These are phyloP conservation scores for Eucalyptus sideroxylon DNA, from an alignment of 345 rosid genomes.

Conservation along the genomic window DNA sequence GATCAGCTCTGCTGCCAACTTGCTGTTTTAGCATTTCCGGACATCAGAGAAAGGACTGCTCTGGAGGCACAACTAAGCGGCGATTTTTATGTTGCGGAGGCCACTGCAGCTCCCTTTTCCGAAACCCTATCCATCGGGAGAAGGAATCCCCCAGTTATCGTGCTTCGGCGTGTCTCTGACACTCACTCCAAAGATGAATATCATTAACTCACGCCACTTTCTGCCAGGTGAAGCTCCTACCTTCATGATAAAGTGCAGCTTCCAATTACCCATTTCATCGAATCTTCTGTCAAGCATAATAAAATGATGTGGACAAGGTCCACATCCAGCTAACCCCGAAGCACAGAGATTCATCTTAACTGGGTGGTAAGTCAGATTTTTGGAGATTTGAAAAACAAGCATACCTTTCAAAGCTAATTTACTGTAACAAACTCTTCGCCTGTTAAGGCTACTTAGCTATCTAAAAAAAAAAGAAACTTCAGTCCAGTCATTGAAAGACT, in stretches of 20 bases:
- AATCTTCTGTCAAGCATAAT: not conserved
- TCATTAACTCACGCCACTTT: not conserved
- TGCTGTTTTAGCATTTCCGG: not conserved
- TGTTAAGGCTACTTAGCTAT: not conserved
- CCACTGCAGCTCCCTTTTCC: not conserved
- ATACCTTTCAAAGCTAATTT: not conserved
- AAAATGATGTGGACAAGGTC: not conserved
- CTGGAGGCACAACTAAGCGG: not conserved
- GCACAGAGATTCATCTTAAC: not conserved
- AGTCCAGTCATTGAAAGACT: not conserved
- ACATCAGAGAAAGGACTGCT: not conserved
- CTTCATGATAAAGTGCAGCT: not conserved
- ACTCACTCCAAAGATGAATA: not conserved
- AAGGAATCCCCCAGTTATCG: not conserved
- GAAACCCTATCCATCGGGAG: not conserved
- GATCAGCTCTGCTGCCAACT: not conserved
- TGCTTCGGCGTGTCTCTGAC: not conserved
- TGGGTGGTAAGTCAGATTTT: not conserved
- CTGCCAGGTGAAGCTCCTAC: not conserved
- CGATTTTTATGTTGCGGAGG: not conserved
- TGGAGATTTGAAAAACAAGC: not conserved
- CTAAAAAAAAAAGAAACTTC: not conserved
- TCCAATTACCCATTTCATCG: not conserved
- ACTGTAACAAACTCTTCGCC: not conserved
- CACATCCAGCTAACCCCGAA: not conserved